phyloP scores from a whole-genome alignment of 1,284 basidiomycete genomes.

The Fomitopsis palustris region DNA sequence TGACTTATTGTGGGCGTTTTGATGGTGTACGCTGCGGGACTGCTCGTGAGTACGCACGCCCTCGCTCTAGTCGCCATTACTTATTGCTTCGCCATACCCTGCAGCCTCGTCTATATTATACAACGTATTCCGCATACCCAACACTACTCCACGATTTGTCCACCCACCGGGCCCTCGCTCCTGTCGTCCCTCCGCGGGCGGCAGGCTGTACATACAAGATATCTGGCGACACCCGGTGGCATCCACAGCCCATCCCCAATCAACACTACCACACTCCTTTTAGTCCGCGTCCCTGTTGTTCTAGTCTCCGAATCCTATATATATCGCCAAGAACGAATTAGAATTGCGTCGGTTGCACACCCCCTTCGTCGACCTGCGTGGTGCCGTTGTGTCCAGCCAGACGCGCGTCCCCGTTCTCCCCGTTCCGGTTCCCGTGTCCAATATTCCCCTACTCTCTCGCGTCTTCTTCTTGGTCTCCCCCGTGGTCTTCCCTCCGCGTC shows the following conservation, averaged over 20 bases:
- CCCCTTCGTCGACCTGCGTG: not conserved
- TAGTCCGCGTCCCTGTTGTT: not conserved
- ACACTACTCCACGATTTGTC: constrained; percentile 8
- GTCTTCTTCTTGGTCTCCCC: not conserved
- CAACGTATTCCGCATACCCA: constrained; percentile 18
- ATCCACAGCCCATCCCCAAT: not conserved
- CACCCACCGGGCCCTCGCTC: constrained; percentile 1
- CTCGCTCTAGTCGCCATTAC: no score
- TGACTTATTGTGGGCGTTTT: constrained; percentile 10
- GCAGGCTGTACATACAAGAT: constrained; percentile 5
- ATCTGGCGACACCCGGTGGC: constrained; percentile 5
- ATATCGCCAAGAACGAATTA: constrained; percentile 3
- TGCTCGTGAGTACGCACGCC: constrained; percentile 21
- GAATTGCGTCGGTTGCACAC: not conserved
- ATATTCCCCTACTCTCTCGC: not conserved
- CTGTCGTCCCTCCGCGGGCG: not conserved
- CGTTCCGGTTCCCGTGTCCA: not conserved
- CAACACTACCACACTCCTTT: constrained; percentile 8
- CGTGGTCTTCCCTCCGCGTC: not conserved
- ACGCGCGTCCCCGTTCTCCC: not conserved
- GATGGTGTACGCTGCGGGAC: constrained; percentile 23
- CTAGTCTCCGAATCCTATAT: not conserved
- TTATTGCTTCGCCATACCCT: not conserved
- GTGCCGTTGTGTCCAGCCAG: not conserved
- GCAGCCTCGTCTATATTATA: constrained; percentile 16